Base-by-base conservation (phyloP, 1,284 basidiomycete species). In the Ustilago tritici region DNA sequence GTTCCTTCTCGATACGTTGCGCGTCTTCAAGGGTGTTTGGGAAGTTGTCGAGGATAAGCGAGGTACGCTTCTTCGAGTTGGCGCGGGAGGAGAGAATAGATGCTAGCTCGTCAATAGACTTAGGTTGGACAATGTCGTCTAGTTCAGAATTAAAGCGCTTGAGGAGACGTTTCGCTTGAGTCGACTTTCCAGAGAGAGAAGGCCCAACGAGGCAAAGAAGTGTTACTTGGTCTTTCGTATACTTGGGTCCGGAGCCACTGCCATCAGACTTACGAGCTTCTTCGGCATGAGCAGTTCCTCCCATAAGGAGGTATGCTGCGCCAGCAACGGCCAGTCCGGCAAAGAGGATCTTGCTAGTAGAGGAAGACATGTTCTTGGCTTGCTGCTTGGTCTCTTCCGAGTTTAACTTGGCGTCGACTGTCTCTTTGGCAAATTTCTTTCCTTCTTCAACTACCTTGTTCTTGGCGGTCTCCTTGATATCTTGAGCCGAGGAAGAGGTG, bases 31-130 rank as follows among this genome's bases (percentile, higher is more conserved):
- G 50, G 5, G 72, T 76, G 12, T 46, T 56, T 10, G 80, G 80
- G 43, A 79, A 82, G 49, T 71, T 63, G 40, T 82, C 80, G 35
- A 80, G 46, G 46, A 82, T 64, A 17, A 82, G 70, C 3, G 69
- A 68, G 5, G 43, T 68, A 40, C 73, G 70, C 31, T 70, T 64
- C 7, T 58, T 36, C n/a, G 23, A 17, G 19, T 46, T 40, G 43
- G 56, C 6, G 55, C 73, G 55, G 38, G 55, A 56, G 52, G 56
- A 47, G 40, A 76, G 55, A 46, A 70, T 66, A n/a, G 41, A 43
- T 10, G 23, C 19, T 28, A 75, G 63, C 19, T 75, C 56, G 6
- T 75, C 63, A 38, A 75, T 19, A 4, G 60, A 63, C 8, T 31
- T 61, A 12, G 76, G 62, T 28, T 40, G 19, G 36, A 76, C 65